These are phyloP conservation scores for Phytophthora citricola DNA, from an alignment of 352 stramenopile genomes.

Conservation along the genomic window DNA sequence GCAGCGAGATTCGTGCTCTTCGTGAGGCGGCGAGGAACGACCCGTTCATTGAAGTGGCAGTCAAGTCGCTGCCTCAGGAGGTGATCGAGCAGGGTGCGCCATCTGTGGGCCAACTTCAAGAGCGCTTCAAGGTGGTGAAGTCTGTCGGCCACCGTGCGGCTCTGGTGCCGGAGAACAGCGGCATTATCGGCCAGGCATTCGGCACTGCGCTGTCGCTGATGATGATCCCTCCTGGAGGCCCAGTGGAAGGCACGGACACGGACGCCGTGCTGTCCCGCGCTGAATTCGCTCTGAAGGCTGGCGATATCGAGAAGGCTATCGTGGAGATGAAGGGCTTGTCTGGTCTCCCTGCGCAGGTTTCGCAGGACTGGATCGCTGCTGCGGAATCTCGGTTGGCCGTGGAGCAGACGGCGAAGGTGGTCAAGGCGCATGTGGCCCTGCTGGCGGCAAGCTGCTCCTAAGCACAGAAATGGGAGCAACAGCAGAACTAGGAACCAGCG, in stretches of 20 bases:
- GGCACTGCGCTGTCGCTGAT: slow-evolving; percentile 71
- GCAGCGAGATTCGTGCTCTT: slow-evolving; percentile 73
- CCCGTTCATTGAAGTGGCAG: slow-evolving; percentile 69
- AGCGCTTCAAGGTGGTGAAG: slow-evolving; percentile 85
- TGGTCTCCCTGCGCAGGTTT: slow-evolving; percentile 71
- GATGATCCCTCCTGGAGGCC: slow-evolving; percentile 79
- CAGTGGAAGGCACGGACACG: slow-evolving; percentile 74
- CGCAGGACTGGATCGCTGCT: slow-evolving; percentile 78
- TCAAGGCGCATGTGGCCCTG: slow-evolving; percentile 85
- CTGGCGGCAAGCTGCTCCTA: slow-evolving; percentile 86
- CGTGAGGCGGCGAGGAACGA: slow-evolving; percentile 76
- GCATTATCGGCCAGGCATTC: slow-evolving; percentile 79
- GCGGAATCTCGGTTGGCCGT: slow-evolving; percentile 79
- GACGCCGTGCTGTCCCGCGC: slow-evolving; percentile 83
- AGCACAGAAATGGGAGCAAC: slow-evolving; percentile 4
- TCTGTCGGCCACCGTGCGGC: slow-evolving; percentile 70
- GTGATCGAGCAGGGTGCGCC: slow-evolving; percentile 73
- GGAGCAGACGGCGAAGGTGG: slow-evolving; percentile 83
- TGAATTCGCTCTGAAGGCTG: slow-evolving; percentile 83
- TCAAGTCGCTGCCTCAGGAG: slow-evolving; percentile 67
- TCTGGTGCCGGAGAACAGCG: slow-evolving; percentile 72
- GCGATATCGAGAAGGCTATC: slow-evolving; percentile 79
- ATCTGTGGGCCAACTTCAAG: slow-evolving; percentile 81
- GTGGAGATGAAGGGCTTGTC: slow-evolving; percentile 73
- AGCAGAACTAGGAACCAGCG: background rate